Evolutionary conservation across 139 green algal species (phyloP).

Genomic region (Chlamydomonas schloesseri): DNA sequence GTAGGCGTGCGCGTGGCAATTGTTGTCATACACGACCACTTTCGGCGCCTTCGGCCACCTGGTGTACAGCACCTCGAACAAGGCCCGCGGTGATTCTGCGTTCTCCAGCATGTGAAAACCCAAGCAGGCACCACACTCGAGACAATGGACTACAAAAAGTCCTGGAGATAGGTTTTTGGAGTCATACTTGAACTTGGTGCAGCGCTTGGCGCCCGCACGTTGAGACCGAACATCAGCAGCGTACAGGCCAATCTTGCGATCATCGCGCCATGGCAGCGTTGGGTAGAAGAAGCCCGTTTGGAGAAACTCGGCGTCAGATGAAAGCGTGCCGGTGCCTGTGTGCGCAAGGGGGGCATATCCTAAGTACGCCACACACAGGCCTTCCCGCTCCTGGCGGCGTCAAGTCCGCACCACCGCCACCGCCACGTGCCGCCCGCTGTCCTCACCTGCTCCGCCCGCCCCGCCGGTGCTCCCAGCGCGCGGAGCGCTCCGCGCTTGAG

Average conservation of each 20-base stretch:
- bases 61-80: background rate
- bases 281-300: background rate
- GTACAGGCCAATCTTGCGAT: background rate
- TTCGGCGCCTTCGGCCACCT: background rate
- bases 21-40: conserved; percentile 3
- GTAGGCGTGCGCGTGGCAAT: background rate
- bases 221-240: background rate
- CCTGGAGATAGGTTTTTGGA: background rate
- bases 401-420: no score
- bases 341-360: no score
- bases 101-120: background rate
- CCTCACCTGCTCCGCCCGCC: no score
- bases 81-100: background rate
- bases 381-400: no score
- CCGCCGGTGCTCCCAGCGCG: no score
- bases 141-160: background rate
- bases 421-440: no score
- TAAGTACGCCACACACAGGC: no score
- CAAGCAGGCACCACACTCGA: background rate
- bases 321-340: background rate
- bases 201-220: background rate
- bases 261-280: background rate
- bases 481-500: no score
- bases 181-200: conserved; percentile 13
- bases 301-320: background rate